A percentile compares a stretch with the other conserved stretches of the same genome.
Evolutionary conservation across 352 stramenopile species (phyloP).

Genomic region (Pythium sukuiense): DNA sequence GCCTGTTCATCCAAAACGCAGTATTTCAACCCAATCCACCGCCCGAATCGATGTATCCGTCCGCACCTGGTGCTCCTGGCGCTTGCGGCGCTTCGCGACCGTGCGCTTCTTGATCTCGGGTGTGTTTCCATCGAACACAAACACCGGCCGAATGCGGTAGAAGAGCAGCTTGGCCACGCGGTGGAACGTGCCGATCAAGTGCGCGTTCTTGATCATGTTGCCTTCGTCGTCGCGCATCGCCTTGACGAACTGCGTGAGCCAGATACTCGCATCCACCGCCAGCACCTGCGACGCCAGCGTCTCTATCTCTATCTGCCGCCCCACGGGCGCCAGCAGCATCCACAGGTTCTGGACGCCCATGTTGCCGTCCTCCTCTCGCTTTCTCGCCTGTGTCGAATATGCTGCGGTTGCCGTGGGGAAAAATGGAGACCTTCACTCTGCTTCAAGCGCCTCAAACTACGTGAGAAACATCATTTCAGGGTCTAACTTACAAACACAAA

Average conservation of each 20-base stretch:
- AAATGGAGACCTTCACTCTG: conserved; percentile 25
- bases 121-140: conserved; percentile 98
- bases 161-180: conserved; percentile 94
- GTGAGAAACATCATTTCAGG: conserved; percentile 10
- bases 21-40: conserved; percentile 1
- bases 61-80: conserved; percentile 57
- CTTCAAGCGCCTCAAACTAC: conserved; percentile 14
- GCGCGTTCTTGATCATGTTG: conserved; percentile 93
- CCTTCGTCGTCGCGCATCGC: conserved; percentile 96
- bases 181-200: conserved; percentile 95
- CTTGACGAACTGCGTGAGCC: conserved; percentile 99
- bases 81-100: conserved; percentile 56
- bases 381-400: background rate
- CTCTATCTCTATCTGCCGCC: conserved; percentile 97
- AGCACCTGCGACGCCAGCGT: conserved; percentile 95
- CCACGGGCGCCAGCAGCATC: conserved; percentile 95
- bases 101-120: conserved; percentile 96
- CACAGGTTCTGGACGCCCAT: conserved; percentile 99
- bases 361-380: background rate
- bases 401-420: conserved; percentile 3
- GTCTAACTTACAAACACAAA: background rate
- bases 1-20: conserved; percentile 29
- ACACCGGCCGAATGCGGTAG: conserved; percentile 96
- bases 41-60: background rate
- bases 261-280: conserved; percentile 99